phyloP scores from a whole-genome alignment of 208 protist genomes.

The Giardia duodenalis region DNA sequence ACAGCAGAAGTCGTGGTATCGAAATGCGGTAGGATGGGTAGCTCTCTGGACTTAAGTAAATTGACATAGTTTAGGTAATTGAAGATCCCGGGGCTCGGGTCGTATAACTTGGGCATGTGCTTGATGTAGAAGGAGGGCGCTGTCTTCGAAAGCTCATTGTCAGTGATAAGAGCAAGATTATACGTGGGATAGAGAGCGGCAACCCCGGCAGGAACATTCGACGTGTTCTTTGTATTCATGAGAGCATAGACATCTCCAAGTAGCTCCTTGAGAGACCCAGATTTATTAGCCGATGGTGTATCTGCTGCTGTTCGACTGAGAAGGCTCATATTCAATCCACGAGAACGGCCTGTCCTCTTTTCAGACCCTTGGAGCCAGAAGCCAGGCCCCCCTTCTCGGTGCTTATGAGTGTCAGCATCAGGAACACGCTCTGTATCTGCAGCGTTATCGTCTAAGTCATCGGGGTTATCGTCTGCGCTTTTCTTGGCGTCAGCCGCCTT shows the following conservation, averaged over 20 bases:
- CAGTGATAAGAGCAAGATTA: neutral
- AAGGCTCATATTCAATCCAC: neutral
- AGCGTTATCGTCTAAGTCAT: neutral
- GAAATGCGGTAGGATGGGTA: conserved; percentile 8
- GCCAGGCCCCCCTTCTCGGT: neutral
- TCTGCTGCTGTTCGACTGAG: neutral
- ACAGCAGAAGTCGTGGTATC: neutral
- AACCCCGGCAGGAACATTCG: neutral
- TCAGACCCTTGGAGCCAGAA: neutral
- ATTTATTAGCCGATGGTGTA: neutral
- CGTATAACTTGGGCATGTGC: neutral
- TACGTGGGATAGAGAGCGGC: neutral
- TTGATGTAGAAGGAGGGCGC: neutral
- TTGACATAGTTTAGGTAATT: neutral
- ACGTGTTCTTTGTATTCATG: neutral
- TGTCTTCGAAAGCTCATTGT: neutral
- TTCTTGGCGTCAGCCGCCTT: neutral
- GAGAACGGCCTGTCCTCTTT: neutral
- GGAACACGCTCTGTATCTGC: neutral
- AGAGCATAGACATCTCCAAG: neutral
- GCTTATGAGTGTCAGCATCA: neutral
- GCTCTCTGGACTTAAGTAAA: neutral
- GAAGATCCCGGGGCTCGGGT: neutral
- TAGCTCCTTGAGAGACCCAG: neutral
- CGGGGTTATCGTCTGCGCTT: too few relatives aligned